These are phyloP conservation scores for Stipa capillata DNA, from an alignment of 176 grass and related monocot genomes.

Conservation along the genomic window DNA sequence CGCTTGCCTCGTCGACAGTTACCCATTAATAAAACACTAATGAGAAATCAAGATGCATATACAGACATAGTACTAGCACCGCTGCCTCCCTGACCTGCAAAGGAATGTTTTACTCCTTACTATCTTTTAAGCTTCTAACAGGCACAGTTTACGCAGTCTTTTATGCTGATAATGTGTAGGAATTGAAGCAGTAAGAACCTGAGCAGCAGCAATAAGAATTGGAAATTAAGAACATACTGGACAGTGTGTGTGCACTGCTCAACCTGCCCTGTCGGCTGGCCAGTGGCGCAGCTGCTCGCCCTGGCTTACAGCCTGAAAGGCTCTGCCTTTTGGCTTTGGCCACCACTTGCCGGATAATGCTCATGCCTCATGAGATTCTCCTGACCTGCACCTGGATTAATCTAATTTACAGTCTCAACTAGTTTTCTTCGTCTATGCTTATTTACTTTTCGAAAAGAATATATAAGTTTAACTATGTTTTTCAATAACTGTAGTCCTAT, in stretches of 20 bases:
- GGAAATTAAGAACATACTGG: neutral
- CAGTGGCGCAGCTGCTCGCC: neutral
- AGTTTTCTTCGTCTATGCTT: neutral
- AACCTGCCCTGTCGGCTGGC: neutral
- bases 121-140: neutral
- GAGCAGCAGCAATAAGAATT: neutral
- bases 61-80: no score
- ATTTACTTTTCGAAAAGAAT: neutral
- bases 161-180: neutral
- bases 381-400: neutral
- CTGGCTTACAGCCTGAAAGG: constrained; percentile 23
- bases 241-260: neutral
- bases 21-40: neutral
- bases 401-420: neutral
- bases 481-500: neutral
- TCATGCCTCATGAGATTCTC: constrained; percentile 23
- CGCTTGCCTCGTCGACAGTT: neutral
- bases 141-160: neutral
- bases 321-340: constrained; percentile 6
- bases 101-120: no score
- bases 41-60: constrained; percentile 22
- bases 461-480: neutral
- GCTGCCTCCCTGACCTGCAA: no score
- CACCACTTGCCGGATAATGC: constrained; percentile 12
- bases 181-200: neutral